Base-by-base conservation (phyloP, 2,329 filamentous ascomycete genomes). In the Lecanicillium sp. region DNA sequence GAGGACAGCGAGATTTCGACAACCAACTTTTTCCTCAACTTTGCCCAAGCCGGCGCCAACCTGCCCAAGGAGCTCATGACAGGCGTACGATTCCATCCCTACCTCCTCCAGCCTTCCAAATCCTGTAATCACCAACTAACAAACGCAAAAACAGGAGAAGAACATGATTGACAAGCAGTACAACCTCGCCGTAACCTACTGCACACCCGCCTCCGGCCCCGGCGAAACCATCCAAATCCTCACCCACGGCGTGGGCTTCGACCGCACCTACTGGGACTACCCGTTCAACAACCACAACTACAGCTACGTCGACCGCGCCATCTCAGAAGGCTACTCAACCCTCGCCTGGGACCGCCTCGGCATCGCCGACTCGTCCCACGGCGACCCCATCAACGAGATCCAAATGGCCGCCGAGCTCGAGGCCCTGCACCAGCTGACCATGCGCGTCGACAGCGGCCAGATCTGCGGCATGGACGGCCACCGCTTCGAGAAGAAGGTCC, bases 291-390 rank as follows among this genome's bases (percentile, higher is more conserved):
- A 69, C 48, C 71, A 66, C 62, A 75, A 78, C 51, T 81, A 83
- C 60, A 76, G 69, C 50, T 83, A 83, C 53, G 65, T 75, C 19
- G 62, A 71, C 33, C 56, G 58, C 11, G 78, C 78, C 2, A 64
- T 79, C 2, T 68, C 63, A 8, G 63, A 69, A 29, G 72, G 72
- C 29, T 81, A 74, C 60, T 73, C 69, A 22, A 80, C 76, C 3
- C 66, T 83, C 33, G 59, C 67, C 9, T 79, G 70, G 56, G 78
- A 83, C 55, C 74, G 78, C 14, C 67, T 80, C 5, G 79, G 78
- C 22, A 67, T 80, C 30, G 77, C 71, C 29, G 59, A 63, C 41
- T 80, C 75, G 1, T 69, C 70, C 4, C 74, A 72, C 49, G 74
- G 71, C 35, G 70, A 81, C 32, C 68, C 78, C 1, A 51, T 81